A percentile compares a stretch with the other conserved stretches of the same genome.
Conservation (phyloP, 2,329 filamentous ascomycete species). For the Plectosphaerella plurivora region DNA sequence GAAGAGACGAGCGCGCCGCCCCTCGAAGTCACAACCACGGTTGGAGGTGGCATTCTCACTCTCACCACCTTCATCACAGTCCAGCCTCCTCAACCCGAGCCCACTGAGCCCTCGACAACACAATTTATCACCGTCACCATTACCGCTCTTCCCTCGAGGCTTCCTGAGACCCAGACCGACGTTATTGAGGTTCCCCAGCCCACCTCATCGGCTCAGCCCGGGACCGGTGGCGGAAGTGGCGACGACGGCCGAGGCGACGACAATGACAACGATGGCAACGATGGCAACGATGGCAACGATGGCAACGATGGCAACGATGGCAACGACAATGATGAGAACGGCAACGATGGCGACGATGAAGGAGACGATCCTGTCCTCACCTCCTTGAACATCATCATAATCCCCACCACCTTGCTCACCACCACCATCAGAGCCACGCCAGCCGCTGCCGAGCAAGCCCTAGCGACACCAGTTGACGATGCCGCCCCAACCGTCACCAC, state of each 20-base stretch:
- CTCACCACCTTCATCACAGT: slow-evolving; percentile 6
- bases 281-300: not conserved
- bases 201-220: not conserved
- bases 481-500: slow-evolving; percentile 8
- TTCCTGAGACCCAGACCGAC: not conserved
- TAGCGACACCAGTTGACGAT: not conserved
- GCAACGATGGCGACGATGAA: not conserved
- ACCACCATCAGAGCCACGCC: slow-evolving; percentile 7
- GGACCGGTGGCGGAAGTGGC: not conserved
- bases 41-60: slow-evolving; percentile 8
- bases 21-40: slow-evolving; percentile 1
- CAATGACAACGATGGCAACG: not conserved
- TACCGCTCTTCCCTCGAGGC: not conserved
- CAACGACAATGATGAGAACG: not conserved
- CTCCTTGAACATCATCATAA: slow-evolving; percentile 9
- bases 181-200: not conserved
- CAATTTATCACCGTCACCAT: slow-evolving; percentile 2
- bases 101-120: slow-evolving; percentile 1
- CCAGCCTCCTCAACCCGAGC: not conserved
- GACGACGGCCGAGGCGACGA: not conserved
- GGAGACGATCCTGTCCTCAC: not conserved
- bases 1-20: not conserved
- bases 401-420: slow-evolving; percentile 18
- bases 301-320: not conserved
- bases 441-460: not conserved